Evolutionary conservation across 257 asterid species (phyloP), one percentile per base, ranked within the genome.

Genomic region (Thymus quinquecostatus): DNA sequence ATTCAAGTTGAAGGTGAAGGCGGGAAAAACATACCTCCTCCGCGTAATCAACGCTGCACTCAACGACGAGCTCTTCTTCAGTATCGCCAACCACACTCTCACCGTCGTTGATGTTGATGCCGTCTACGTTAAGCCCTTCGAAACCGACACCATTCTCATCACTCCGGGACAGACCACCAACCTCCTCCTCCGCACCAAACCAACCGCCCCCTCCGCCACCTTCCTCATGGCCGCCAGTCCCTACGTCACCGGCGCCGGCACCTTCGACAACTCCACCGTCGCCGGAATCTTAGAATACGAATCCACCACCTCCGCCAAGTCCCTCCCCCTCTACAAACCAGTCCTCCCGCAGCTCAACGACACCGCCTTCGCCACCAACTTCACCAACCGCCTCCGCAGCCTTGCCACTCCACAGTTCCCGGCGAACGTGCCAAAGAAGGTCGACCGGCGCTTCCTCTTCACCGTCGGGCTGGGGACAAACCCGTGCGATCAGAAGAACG

Each of bases 281-380:
- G 69, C 76, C 14, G 76, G 44, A 36, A 36, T 60, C 9, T n/a
- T 71, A 1, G 69, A 71, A 49, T 71, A 71, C 54, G 55, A 60
- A 47, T 70, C 67, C 68, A 32, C n/a, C 45, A 3, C 53, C 1
- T 34, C 62, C 54, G 36, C 3, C 10, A 77, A 80, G 11, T 49
- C 57, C 5, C 85, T 78, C 34, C 83, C 81, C 0, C 81, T 78
- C 28, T 38, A 38, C 71, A 81, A 75, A 54, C 85, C 85, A 11
- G 6, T 55, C 43, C 81, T 81, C 12, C 85, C 83, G 0, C 34
- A 76, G 29, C 64, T 78, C 34, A 81, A 81, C 66, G 85, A 78
- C 79, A 81, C 85, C 11, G 41, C 77, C 8, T 78, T 71, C 66
- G 81, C 74, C 43, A 8, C 81, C 9, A 81, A 68, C 60, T 81